phyloP scores from a whole-genome alignment of 495 filamentous ascomycete genomes.

The Hypoxylon fuscum region DNA sequence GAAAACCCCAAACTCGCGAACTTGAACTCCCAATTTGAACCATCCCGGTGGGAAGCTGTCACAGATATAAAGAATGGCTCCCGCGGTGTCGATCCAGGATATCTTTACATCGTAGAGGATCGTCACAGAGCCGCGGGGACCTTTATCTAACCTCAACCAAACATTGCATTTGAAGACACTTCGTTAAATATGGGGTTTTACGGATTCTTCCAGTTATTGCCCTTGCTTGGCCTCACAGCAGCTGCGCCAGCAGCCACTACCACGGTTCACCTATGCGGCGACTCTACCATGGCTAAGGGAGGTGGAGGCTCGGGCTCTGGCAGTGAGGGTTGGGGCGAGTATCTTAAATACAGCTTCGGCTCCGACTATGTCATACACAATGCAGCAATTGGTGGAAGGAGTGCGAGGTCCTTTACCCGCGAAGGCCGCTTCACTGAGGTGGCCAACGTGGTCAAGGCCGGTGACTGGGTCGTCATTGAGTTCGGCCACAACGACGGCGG shows the following conservation, averaged over 20 bases:
- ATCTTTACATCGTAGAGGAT: conserved; percentile 3
- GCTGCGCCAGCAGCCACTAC: conserved; percentile 21
- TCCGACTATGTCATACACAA: conserved; percentile 49
- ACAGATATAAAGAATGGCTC: conserved; percentile 15
- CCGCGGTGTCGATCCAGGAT: conserved; percentile 2
- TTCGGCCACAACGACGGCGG: conserved; percentile 60
- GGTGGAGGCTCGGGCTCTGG: conserved; percentile 47
- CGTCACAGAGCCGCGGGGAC: conserved; percentile 5
- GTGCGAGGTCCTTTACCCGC: conserved; percentile 54
- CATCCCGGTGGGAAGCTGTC: too few relatives aligned
- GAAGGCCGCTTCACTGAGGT: conserved; percentile 56
- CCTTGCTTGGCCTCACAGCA: conserved; percentile 14
- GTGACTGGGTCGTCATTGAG: conserved; percentile 61
- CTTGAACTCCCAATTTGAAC: too few relatives aligned
- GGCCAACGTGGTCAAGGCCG: conserved; percentile 44
- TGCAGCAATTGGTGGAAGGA: conserved; percentile 55
- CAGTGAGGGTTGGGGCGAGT: conserved; percentile 52
- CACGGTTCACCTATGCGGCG: conserved; percentile 62
- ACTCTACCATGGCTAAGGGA: conserved; percentile 62
- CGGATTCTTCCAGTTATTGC: conserved; percentile 10
- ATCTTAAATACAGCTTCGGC: conserved; percentile 45
- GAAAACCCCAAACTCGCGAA: too few relatives aligned
- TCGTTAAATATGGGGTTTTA: conserved; percentile 13
- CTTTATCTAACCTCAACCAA: not conserved
- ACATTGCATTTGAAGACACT: not conserved